Evolutionary conservation across 495 filamentous ascomycete species (phyloP).

Genomic region (Hypoxylon fragiforme): DNA sequence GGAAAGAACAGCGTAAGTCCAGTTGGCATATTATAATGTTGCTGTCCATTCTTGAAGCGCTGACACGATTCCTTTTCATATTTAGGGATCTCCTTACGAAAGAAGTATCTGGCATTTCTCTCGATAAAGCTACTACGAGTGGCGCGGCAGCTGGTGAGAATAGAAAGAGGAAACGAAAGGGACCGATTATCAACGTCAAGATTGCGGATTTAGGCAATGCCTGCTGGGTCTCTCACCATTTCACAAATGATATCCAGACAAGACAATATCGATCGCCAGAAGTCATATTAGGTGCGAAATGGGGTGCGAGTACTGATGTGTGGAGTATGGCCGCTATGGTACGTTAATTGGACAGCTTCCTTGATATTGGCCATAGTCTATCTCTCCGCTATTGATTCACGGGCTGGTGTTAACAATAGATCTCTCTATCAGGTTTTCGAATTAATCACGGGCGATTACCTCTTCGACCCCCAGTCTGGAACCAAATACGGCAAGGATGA

Average conservation of each 20-base stretch:
- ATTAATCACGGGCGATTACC: slow-evolving; percentile 96
- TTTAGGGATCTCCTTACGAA: slow-evolving; percentile 82
- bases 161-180: slow-evolving; percentile 55
- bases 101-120: slow-evolving; percentile 92
- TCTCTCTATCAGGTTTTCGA: slow-evolving; percentile 79
- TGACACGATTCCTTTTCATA: slow-evolving; percentile 10
- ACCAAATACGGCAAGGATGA: slow-evolving; percentile 99
- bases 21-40: not conserved
- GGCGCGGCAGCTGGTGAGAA: slow-evolving; percentile 49
- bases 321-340: slow-evolving; percentile 99
- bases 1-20: slow-evolving; percentile 90
- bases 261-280: slow-evolving; percentile 97
- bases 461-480: slow-evolving; percentile 98
- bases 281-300: slow-evolving; percentile 95
- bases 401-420: slow-evolving; percentile 1
- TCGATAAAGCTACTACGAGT: slow-evolving; percentile 69
- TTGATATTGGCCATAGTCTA: not conserved
- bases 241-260: slow-evolving; percentile 99
- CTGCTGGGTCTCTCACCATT: slow-evolving; percentile 98
- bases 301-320: slow-evolving; percentile 97
- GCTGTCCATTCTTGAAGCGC: not conserved
- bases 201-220: slow-evolving; percentile 98
- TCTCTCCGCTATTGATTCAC: not conserved
- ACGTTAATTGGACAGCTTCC: slow-evolving; percentile 27
- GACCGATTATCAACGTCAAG: slow-evolving; percentile 90